Percentiles rank a stretch among this genome's conserved stretches.
These are phyloP conservation scores for Chaetoceros tenuissimus DNA, from an alignment of 108 stramenopile genomes.

Conservation along the genomic window DNA sequence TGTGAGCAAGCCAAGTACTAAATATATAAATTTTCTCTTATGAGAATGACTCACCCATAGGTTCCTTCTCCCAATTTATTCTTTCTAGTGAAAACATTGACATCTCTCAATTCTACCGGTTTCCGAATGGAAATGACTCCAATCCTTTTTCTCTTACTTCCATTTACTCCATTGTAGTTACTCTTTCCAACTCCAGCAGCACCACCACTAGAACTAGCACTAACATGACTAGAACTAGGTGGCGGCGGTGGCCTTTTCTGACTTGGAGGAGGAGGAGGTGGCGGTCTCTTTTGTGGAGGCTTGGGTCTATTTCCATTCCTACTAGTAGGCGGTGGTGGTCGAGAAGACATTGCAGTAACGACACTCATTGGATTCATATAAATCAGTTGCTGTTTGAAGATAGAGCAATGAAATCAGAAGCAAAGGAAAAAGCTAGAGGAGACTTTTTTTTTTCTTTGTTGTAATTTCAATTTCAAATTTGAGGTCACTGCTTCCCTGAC, in stretches of 20 bases:
- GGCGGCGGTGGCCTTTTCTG: slow-evolving; percentile 9
- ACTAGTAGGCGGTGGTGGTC: background rate
- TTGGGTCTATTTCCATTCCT: background rate
- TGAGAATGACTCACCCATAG: slow-evolving; percentile 42
- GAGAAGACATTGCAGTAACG: background rate
- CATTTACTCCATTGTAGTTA: background rate
- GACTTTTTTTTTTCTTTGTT: too few species aligned
- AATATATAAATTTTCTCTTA: background rate
- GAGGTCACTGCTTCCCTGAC: too few species aligned
- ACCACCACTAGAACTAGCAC: slow-evolving; percentile 3
- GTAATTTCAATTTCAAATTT: too few species aligned
- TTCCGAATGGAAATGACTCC: slow-evolving; percentile 40
- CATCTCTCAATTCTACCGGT: slow-evolving; percentile 65
- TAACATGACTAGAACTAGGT: slow-evolving; percentile 2
- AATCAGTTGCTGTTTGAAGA: too few species aligned
- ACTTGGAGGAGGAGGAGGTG: slow-evolving; percentile 31
- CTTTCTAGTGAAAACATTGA: slow-evolving; percentile 67
- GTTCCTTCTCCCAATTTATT: slow-evolving; percentile 80
- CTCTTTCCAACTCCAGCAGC: slow-evolving; percentile 5
- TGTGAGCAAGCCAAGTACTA: slow-evolving; percentile 1
- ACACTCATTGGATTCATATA: background rate
- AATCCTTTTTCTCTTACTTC: background rate
- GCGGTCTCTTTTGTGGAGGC: slow-evolving; percentile 11
- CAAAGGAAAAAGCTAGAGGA: too few species aligned
- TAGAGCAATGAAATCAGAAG: too few species aligned